Base-by-base conservation (phyloP, 805 yeast genomes). In the Schwanniomyces sp. region DNA sequence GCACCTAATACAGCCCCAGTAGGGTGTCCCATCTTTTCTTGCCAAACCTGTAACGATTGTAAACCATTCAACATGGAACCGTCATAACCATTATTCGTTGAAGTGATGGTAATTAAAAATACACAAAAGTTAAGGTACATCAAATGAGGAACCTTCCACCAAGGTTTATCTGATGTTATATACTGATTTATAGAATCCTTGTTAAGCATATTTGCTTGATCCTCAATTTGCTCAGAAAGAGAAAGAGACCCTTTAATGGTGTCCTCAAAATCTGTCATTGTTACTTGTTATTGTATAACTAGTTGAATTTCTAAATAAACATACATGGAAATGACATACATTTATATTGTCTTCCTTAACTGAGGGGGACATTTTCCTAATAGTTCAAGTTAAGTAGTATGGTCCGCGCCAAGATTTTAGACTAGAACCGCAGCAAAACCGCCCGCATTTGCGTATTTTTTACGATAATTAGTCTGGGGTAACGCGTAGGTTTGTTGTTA, bases 11-110 rank as follows among this genome's bases (percentile, higher is more conserved):
- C 54, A 29, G 69, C 66, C 52, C 76, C 75, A 3, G 53, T 39
- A 12, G 78, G 79, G 38, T 63, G 48, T 30, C 70, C 69, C 58
- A 79, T 69, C 30, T 64, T 66, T 7, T 56, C 49, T 46, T 61
- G 58, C 80, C 82, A 80, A 27, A 58, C 56, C 0, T 58, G 49
- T 55, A 76, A 67, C 7, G 78, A 62, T 54, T 79, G 83, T 51
- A 79, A 66, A 30, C 80, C 80, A 52, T 79, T 79, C 56, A 79
- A 61, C 69, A 79, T 65, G 11, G 76, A 70, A 49, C 78, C 78
- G 59, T 76, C 80, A 51, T 69, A 76, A 49, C 81, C 80, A 37
- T 67, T 72, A 52, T 75, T 76, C 42, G 80, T 72, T 9, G 83
- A 72, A 24, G 80, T 67, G 34, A 78, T 59, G 18, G 80, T 69